phyloP scores from a whole-genome alignment of 116 monocot species.

The Phalaenopsis hybrid region DNA sequence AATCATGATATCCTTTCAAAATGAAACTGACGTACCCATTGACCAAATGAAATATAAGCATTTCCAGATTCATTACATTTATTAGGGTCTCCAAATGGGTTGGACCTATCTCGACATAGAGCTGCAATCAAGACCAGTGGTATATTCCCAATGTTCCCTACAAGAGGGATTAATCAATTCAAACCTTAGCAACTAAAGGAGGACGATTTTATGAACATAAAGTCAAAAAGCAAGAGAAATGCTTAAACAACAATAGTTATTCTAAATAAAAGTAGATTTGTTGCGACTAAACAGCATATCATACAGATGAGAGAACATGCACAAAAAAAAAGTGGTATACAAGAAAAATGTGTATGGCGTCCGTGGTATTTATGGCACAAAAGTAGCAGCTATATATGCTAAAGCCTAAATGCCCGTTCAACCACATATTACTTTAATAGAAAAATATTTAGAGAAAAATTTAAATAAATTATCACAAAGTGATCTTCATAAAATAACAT shows the following conservation, averaged over 20 bases:
- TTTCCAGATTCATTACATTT: no score
- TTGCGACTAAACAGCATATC: not conserved
- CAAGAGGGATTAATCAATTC: slow-evolving; percentile 9
- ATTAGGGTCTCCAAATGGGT: no score
- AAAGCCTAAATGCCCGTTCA: no score
- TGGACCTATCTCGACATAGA: slow-evolving; percentile 64
- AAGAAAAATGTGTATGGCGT: no score
- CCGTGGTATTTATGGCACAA: no score
- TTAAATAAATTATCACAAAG: no score
- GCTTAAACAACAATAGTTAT: not conserved
- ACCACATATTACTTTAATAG: no score
- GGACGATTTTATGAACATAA: not conserved
- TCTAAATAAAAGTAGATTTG: not conserved
- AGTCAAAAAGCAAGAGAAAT: not conserved
- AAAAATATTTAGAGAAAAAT: no score
- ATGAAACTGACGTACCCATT: slow-evolving; percentile 61
- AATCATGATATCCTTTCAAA: not conserved
- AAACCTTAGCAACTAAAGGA: not conserved
- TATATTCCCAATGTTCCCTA: slow-evolving; percentile 59
- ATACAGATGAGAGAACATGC: no score
- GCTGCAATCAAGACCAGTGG: slow-evolving; percentile 56
- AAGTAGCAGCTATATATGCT: no score
- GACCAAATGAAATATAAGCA: slow-evolving; percentile 68
- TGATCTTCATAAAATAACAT: no score
- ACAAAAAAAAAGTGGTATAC: no score